phyloP scores from a whole-genome alignment of 106 monocot species.

The Allium fistulosum region DNA sequence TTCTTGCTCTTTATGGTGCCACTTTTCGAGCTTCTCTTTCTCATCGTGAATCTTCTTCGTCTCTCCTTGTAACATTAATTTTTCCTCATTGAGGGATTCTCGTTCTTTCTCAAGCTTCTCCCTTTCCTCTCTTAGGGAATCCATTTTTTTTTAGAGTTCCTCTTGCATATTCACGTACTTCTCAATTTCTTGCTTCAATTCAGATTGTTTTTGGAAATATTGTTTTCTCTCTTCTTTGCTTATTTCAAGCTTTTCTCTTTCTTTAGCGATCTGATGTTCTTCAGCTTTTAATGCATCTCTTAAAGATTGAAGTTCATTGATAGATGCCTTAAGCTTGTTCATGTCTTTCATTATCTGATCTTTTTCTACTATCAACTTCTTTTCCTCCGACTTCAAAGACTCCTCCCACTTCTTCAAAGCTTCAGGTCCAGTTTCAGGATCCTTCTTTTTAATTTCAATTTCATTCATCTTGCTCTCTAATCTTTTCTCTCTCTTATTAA shows the following conservation, averaged over 20 bases:
- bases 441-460: conserved; percentile 42
- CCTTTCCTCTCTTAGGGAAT: conserved; percentile 66
- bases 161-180: conserved; percentile 47
- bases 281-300: conserved; percentile 49
- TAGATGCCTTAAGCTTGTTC: conserved; percentile 20
- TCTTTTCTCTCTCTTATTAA: conserved; percentile 53
- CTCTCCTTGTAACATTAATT: conserved; percentile 34
- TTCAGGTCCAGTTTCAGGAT: conserved; percentile 59
- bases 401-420: conserved; percentile 68
- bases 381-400: conserved; percentile 46
- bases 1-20: conserved; percentile 48
- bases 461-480: conserved; percentile 43
- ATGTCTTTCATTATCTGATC: conserved; percentile 36
- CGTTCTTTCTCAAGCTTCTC: conserved; percentile 87
- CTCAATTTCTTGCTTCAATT: conserved; percentile 79
- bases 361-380: conserved; percentile 38
- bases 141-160: conserved; percentile 44
- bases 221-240: conserved; percentile 62
- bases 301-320: conserved; percentile 34
- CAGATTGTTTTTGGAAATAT: conserved; percentile 31
- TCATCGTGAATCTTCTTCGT: conserved; percentile 42
- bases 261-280: conserved; percentile 27
- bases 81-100: conserved; percentile 85
- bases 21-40: conserved; percentile 53
- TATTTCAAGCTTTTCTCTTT: conserved; percentile 60